These are phyloP conservation scores for Aspergillus clavatus DNA, from an alignment of 2,329 filamentous ascomycete species.

Conservation along the genomic window DNA sequence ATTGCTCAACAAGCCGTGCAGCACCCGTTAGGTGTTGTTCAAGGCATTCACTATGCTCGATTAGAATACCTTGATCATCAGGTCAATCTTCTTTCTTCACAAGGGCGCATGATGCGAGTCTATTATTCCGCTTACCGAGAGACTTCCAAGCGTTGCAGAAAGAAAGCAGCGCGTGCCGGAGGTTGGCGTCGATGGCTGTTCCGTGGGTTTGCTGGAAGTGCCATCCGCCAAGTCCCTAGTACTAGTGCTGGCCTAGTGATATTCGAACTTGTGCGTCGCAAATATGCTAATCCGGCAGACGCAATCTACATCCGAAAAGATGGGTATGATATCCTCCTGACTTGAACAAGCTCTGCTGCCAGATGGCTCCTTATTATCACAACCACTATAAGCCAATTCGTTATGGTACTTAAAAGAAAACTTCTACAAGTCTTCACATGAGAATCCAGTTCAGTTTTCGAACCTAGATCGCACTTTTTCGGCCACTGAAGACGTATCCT, in stretches of 20 bases:
- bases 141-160: constrained; percentile 52
- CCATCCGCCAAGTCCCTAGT: constrained; percentile 58
- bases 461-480: too few relatives aligned
- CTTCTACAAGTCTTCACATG: too few relatives aligned
- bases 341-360: constrained; percentile 26
- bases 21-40: constrained; percentile 56
- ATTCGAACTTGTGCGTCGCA: constrained; percentile 59
- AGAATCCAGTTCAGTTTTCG: too few relatives aligned
- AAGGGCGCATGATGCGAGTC: constrained; percentile 44
- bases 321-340: constrained; percentile 58
- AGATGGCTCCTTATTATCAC: neutral
- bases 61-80: constrained; percentile 57
- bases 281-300: constrained; percentile 53
- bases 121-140: constrained; percentile 60
- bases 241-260: constrained; percentile 61
- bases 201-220: constrained; percentile 52
- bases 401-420: neutral
- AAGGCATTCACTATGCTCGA: constrained; percentile 56
- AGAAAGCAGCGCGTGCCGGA: constrained; percentile 47
- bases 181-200: constrained; percentile 56
- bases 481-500: too few relatives aligned
- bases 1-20: constrained; percentile 55
- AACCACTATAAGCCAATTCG: neutral
- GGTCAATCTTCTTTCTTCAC: constrained; percentile 39
- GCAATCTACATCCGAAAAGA: constrained; percentile 53